These are phyloP conservation scores for Speleostelium caveatum DNA, from an alignment of 78 protist genomes.

Conservation along the genomic window DNA sequence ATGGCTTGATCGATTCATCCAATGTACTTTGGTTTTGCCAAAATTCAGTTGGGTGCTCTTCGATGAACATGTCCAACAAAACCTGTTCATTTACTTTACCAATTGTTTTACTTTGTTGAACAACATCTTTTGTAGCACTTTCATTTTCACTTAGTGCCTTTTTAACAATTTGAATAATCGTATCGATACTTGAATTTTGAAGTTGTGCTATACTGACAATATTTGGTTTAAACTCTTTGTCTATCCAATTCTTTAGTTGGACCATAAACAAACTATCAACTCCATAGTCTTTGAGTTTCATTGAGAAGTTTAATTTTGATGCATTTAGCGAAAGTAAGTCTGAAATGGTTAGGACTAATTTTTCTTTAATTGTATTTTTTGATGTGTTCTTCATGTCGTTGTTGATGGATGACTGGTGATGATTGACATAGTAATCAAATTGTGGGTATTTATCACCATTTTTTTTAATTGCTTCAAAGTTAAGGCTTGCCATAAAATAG, in stretches of 20 bases:
- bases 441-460: not conserved
- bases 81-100: not conserved
- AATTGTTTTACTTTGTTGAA: not conserved
- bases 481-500: too few species aligned
- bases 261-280: conserved; percentile 19
- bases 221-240: conserved; percentile 41
- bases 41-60: not conserved
- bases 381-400: conserved; percentile 26
- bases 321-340: conserved; percentile 2
- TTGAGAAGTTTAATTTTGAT: conserved; percentile 23
- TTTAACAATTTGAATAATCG: conserved; percentile 8
- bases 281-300: too few species aligned
- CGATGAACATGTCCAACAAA: not conserved
- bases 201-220: conserved; percentile 15
- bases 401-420: too few species aligned
- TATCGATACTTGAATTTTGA: conserved; percentile 17
- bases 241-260: conserved; percentile 49
- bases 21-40: conserved; percentile 1
- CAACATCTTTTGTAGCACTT: not conserved
- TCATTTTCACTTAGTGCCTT: not conserved
- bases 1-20: not conserved
- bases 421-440: too few species aligned
- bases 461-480: not conserved
- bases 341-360: not conserved
- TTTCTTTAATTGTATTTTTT: not conserved